Evolutionary conservation across 2,329 filamentous ascomycete species (phyloP), one percentile per base, ranked within the genome.

Genomic region (Cercospora canescens): DNA sequence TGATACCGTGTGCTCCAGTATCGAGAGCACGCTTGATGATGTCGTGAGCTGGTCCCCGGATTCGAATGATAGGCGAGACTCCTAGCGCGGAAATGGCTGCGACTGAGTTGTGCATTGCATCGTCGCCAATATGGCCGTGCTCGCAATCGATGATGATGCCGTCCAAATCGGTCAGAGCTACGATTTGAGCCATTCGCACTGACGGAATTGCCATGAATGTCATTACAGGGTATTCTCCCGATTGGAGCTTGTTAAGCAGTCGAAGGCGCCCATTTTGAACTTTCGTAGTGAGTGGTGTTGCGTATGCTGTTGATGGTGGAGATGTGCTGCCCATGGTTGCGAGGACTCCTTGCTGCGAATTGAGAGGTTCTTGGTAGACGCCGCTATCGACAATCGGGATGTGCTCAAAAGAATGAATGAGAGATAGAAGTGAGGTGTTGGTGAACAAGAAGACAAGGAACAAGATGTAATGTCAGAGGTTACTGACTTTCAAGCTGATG

Each of bases 151-250:
- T 85, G 76, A 90, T 81, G 9, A 92, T 85, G 83, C 89, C 68
- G 24, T 60, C 89, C 1, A 89, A 82, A 1, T 88, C 89, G 2
- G 84, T 84, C 62, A 87, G 81, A 1, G 89, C 88, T 56, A 92
- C 79, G 18, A 85, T 80, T 64, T 85, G 83, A 35, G 83, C 83
- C 65, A 77, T 74, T 45, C 83, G 80, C 0, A 84, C 76, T 0
- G 81, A 83, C 2, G 81, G 81, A 9, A 85, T 76, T 30, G 79
- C 82, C 72, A 84, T 75, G 70, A 85, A 85, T 9, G 67, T 67
- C 30, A 60, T 48, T 16, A 69, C 45, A 28, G 56, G 41, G 5
- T 30, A 37, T 14, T 39, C 6, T 6, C 55, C 35, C 21, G 18
- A 7, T 30, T 41, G 48, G 30, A 66, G 54, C 24, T 24, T 45